Conservation (phyloP, 2,329 filamentous ascomycete species). For the Pseudocercospora fuligena region DNA sequence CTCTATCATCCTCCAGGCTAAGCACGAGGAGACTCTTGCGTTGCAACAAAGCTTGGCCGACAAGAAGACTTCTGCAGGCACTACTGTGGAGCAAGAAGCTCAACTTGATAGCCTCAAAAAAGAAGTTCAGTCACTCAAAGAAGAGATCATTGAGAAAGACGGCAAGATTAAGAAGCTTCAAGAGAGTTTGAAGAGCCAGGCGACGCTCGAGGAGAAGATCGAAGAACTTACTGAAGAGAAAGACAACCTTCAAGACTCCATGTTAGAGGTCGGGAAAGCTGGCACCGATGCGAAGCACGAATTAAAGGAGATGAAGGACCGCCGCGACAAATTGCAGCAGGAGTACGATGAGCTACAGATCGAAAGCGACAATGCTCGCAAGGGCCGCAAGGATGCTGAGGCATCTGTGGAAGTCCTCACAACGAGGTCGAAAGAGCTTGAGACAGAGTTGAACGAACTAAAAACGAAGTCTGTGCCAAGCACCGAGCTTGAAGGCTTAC, state of each 20-base stretch:
- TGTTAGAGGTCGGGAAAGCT: conserved; percentile 36
- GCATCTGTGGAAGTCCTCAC: conserved; percentile 31
- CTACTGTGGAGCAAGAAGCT: conserved; percentile 59
- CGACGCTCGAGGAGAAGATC: conserved; percentile 34
- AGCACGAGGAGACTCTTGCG: conserved; percentile 88
- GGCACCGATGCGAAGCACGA: conserved; percentile 40
- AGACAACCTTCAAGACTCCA: conserved; percentile 32
- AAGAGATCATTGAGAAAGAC: conserved; percentile 61
- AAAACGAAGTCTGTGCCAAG: conserved; percentile 45
- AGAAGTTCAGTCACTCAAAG: conserved; percentile 82
- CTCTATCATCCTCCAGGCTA: conserved; percentile 71
- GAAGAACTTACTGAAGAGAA: conserved; percentile 32
- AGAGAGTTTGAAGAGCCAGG: conserved; percentile 33
- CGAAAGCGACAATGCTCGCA: conserved; percentile 28
- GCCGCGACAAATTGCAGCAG: conserved; percentile 32
- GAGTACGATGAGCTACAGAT: conserved; percentile 34
- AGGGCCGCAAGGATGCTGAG: conserved; percentile 37
- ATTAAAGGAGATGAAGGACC: conserved; percentile 35
- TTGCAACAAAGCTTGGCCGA: conserved; percentile 78
- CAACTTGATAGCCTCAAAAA: conserved; percentile 80
- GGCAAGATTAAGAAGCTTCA: conserved; percentile 35
- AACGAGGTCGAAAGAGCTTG: conserved; percentile 50
- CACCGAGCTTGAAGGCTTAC: conserved; percentile 63
- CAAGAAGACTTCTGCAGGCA: conserved; percentile 51
- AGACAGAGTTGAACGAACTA: conserved; percentile 65